Base-by-base conservation (phyloP, 1,139 yeast genomes). In the Magnusiomyces sp. region DNA sequence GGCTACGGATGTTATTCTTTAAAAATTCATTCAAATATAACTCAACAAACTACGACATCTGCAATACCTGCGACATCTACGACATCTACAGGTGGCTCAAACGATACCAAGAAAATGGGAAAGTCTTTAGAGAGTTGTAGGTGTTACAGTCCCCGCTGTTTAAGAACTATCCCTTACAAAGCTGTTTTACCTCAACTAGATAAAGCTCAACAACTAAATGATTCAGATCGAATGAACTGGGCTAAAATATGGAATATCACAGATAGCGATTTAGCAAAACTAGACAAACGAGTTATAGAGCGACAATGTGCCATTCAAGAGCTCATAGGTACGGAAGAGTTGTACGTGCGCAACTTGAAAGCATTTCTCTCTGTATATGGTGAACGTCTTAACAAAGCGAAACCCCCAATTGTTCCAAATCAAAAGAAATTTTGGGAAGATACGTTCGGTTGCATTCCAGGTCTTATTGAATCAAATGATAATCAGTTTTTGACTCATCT, bases 221-320 rank as follows among this genome's bases (percentile, higher is more conserved):
- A 49, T 45, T 40, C 45, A 11, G 54, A 61, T 54, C 48, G 57
- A 40, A 52, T 54, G 4, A 83, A 83, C 58, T 86, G 95, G 95
- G 81, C 85, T 0, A 74, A 80, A 11, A 86, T 80, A 61, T 86
- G 94, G 90, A 75, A 47, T 1, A 17, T 52, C 19, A 14, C 49
- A 16, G 75, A 77, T 2, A 80, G 76, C 17, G 83, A 79, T 47
- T 62, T 84, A 36, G 67, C 73, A 11, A 76, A 73, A 38, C 69
- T 81, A 13, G 83, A 78, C 51, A 77, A 76, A 31, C 69, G 68
- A 10, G 77, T 79, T 47, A 72, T 83, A 10, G 80, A 80, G 59
- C 73, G 82, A 39, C 95, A 88, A 62, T 83, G 87, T 48, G 80
- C 82, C 47, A 76, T 87, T 5, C 90, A 84, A 64, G 95, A 88